Percentiles rank a stretch among this genome's conserved stretches.
These are phyloP conservation scores for Saposhnikovia divaricata DNA, from an alignment of 129 eudicot species.

Conservation along the genomic window DNA sequence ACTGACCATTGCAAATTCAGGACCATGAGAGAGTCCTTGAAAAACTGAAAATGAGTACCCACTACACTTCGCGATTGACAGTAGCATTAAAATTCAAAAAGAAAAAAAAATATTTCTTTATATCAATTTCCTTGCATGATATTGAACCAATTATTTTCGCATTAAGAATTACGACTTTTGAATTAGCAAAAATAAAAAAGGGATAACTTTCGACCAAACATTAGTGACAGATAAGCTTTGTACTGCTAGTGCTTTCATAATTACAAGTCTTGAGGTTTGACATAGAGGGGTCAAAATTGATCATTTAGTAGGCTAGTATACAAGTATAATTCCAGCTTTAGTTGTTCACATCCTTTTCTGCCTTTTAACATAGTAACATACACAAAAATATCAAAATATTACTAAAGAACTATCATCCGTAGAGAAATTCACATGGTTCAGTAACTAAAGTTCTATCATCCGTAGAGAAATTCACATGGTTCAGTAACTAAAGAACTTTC, in stretches of 20 bases:
- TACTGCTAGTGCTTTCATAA: conserved; percentile 24
- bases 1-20: background rate
- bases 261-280: conserved; percentile 46
- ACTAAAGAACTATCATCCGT: no score
- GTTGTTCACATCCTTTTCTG: background rate
- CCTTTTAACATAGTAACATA: no score
- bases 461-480: no score
- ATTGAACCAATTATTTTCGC: conserved; percentile 9
- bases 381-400: background rate
- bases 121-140: conserved; percentile 11
- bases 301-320: conserved; percentile 14
- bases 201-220: background rate
- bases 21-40: conserved; percentile 11
- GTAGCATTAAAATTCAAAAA: conserved; percentile 2
- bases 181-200: no score
- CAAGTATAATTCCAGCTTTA: background rate
- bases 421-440: no score
- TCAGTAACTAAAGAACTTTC: background rate
- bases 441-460: no score
- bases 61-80: conserved; percentile 1
- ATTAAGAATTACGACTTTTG: background rate
- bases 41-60: conserved; percentile 14
- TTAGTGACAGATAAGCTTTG: background rate
- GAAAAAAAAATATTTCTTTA: background rate
- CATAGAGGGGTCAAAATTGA: conserved; percentile 20